These are phyloP conservation scores for Brassica cretica DNA, from an alignment of 345 rosid species.

Conservation along the genomic window DNA sequence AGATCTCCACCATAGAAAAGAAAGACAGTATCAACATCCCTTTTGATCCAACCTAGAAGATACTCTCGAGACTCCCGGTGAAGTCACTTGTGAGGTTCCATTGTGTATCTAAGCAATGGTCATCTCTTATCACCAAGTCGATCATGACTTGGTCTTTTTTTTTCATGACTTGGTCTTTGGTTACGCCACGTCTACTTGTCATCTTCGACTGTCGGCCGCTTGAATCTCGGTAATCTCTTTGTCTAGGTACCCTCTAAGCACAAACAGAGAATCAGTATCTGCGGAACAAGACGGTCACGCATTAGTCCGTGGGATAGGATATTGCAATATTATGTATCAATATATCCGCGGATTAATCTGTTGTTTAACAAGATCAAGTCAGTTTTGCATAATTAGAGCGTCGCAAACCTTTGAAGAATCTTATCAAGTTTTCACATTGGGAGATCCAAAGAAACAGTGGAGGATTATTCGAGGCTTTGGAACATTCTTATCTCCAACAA, in stretches of 20 bases:
- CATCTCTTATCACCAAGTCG: background rate
- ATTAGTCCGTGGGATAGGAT: background rate
- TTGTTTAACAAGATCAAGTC: background rate
- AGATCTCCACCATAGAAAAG: background rate
- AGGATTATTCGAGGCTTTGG: background rate
- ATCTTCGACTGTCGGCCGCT: background rate
- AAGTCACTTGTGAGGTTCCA: background rate
- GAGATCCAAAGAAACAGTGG: constrained; percentile 2
- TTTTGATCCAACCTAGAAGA: background rate
- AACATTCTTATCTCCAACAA: background rate
- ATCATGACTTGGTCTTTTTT: background rate
- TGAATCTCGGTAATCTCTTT: background rate
- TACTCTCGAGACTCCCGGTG: background rate
- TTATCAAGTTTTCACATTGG: background rate
- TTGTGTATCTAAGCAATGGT: background rate
- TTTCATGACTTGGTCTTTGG: background rate
- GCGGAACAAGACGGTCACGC: background rate
- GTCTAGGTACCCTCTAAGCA: background rate
- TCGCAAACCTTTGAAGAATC: background rate
- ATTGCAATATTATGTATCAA: background rate
- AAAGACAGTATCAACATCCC: background rate
- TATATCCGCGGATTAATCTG: background rate
- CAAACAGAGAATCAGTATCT: background rate
- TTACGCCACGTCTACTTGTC: background rate
- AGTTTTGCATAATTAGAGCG: background rate